phyloP scores from a whole-genome alignment of 495 filamentous ascomycete genomes.

The Penicillium verhagenii region DNA sequence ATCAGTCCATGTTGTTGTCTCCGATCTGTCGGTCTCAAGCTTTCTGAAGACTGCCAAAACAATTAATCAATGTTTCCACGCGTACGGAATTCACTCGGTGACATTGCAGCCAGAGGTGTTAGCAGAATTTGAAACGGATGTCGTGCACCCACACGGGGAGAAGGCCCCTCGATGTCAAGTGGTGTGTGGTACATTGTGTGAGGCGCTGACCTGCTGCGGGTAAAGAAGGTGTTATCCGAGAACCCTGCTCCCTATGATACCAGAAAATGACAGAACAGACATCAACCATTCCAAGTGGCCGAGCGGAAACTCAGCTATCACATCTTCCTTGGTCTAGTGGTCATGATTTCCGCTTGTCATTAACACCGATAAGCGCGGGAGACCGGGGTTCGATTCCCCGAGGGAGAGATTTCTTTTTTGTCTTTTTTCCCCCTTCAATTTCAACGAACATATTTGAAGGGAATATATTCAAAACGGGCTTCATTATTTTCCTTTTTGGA shows the following conservation, averaged over 20 bases:
- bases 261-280: not conserved
- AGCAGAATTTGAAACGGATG: not conserved
- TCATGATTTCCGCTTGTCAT: conserved; percentile 56
- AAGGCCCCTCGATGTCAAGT: conserved; percentile 28
- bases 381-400: conserved; percentile 57
- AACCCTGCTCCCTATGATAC: not conserved
- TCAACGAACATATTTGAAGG: not conserved
- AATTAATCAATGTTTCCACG: conserved; percentile 50
- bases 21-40: conserved; percentile 31
- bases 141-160: conserved; percentile 9
- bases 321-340: conserved; percentile 44
- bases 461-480: not conserved
- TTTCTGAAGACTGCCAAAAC: conserved; percentile 41
- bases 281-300: conserved; percentile 26
- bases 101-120: conserved; percentile 49
- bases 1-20: conserved; percentile 47
- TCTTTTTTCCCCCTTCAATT: not conserved
- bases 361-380: conserved; percentile 43
- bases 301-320: conserved; percentile 26
- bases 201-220: conserved; percentile 35
- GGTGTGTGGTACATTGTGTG: conserved; percentile 32
- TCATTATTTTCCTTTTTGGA: not conserved
- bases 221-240: not conserved
- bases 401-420: conserved; percentile 38
- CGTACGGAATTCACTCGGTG: conserved; percentile 52